Evolutionary conservation across 306 rosid genomes (phyloP).

Genomic region (Rosa multiflora): DNA sequence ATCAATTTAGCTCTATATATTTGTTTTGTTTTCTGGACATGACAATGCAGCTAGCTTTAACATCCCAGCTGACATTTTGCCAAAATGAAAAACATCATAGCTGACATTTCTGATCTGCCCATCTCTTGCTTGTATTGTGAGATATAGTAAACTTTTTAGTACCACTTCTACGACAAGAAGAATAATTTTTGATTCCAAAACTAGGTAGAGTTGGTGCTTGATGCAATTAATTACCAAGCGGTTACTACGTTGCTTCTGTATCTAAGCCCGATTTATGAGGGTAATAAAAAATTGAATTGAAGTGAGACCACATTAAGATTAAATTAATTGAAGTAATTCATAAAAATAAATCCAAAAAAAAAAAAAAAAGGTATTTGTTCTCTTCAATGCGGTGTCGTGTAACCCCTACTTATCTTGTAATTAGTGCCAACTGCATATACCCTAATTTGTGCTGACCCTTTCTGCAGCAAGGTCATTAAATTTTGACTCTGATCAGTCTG

Average conservation of each 20-base stretch:
- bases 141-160: not conserved
- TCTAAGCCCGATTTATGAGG: not conserved
- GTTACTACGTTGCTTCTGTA: not conserved
- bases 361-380: not conserved
- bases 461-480: not conserved
- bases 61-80: not conserved
- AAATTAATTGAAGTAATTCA: not conserved
- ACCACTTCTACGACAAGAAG: not conserved
- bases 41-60: not conserved
- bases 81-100: not conserved
- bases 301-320: not conserved
- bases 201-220: not conserved
- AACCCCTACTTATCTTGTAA: not conserved
- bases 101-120: not conserved
- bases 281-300: not conserved
- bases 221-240: not conserved
- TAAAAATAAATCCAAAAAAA: too few relatives aligned
- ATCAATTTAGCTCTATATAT: not conserved
- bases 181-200: not conserved
- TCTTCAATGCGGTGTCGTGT: constrained; percentile 3
- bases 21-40: not conserved
- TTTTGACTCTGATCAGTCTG: not conserved
- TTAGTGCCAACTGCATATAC: not conserved
- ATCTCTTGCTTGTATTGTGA: not conserved
- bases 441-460: not conserved